Base-by-base conservation (phyloP, 2,329 filamentous ascomycete species). In the Fusarium pseudonygamai region DNA sequence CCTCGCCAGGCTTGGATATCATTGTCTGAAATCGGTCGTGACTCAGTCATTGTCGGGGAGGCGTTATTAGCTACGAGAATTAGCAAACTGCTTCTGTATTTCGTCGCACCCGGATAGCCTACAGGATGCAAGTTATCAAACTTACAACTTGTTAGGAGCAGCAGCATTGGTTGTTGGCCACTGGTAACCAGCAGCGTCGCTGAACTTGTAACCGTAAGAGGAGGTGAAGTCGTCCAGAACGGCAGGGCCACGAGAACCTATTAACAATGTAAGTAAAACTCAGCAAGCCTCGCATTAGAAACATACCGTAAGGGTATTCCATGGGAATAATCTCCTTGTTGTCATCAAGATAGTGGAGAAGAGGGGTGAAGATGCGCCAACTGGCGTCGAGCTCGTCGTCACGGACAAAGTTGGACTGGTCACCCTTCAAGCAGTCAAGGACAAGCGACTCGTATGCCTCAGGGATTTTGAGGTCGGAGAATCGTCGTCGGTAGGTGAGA, bases 311-410 rank as follows among this genome's bases (percentile, higher is more conserved):
- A 76, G 97, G 96, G 86, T 99, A 99, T 81, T 98, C 96, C 96
- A 99, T 99, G 32, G 96, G 96, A 69, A 97, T 93, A 76, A 99
- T 98, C 86, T 99, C 96, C 89, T 97, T 97, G 89, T 98, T 98
- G 82, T 98, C 95, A 75, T 99, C 97, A 18, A 99, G 91, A 85
- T 99, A 99, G 87, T 99, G 96, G 73, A 99, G 89, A 42, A 99
- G 92, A 77, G 96, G 96, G 5, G 95, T 97, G 85, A 99, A 99
- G 84, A 99, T 97, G 84, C 95, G 94, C 96, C 96, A 99, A 86
- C 93, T 96, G 68, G 96, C 95, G 80, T 99, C 96, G 36, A 99
- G 89, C 87, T 99, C 96, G 81, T 97, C 95, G 78, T 97, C 95
- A 86, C 95, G 92, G 73, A 97, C 95, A 84, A 99, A 99, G 91